A percentile compares a stretch with the other conserved stretches of the same genome.
These are phyloP conservation scores for Fusarium sambucinum DNA, from an alignment of 2,329 filamentous ascomycete species.

Conservation along the genomic window DNA sequence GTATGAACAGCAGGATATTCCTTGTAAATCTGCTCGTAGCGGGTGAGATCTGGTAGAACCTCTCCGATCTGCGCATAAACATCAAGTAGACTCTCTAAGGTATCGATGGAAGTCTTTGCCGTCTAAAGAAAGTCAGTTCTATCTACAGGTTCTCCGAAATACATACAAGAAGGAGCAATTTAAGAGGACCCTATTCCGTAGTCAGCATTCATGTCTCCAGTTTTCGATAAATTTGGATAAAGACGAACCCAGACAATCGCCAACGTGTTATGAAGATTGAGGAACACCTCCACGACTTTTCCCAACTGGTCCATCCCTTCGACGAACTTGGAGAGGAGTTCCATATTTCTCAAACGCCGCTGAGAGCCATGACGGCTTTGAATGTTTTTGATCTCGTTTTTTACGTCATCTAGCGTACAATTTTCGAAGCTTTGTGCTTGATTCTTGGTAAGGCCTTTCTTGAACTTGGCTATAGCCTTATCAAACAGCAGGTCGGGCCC, in stretches of 20 bases:
- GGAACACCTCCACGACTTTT: background rate
- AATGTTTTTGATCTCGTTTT: background rate
- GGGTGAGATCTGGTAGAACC: background rate
- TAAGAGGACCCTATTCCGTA: background rate
- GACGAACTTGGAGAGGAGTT: background rate
- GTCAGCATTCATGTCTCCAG: background rate
- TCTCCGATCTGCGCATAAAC: background rate
- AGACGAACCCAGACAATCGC: background rate
- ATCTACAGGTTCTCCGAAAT: rapidly evolving
- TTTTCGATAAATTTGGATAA: rapidly evolving
- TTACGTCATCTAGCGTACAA: background rate
- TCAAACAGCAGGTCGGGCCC: background rate
- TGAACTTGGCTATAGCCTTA: background rate
- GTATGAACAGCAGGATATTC: background rate
- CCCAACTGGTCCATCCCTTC: background rate
- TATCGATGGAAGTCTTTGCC: background rate
- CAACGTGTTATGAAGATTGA: background rate
- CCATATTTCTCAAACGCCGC: background rate
- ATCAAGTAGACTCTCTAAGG: background rate
- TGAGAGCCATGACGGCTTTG: background rate
- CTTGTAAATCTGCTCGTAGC: background rate
- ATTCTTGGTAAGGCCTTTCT: background rate
- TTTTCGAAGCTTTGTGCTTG: background rate
- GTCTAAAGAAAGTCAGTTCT: background rate
- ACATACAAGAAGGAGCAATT: background rate